Evolutionary conservation across 331 rosid species (phyloP), one percentile per base, ranked within the genome.

Genomic region (Quercus tomentella): DNA sequence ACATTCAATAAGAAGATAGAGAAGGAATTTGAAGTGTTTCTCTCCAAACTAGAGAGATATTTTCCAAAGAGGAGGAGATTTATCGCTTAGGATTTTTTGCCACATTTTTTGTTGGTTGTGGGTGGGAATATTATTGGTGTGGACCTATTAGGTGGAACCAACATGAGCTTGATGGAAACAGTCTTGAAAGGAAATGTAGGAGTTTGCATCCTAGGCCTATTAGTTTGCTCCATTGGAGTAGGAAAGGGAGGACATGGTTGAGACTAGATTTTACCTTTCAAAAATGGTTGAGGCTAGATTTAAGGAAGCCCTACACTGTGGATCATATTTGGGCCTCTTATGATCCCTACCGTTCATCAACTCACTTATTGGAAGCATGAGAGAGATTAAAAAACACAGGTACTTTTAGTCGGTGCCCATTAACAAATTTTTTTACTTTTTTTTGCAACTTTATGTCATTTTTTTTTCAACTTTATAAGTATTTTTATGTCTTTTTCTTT

Each of bases 171-270:
- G 98, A 97, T 11, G 98, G 97, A 11, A 94, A 94, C 69, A 94
- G 92, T 43, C 84, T 92, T 15, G 92, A 92, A 86, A 96, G 97
- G 0, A 91, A 85, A n/a, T 94, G 98, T 6, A 80, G 97, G 74
- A 89, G 76, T 55, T 74, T 94, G 70, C 96, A 94, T 76, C 98
- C 96, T 37, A 97, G 98, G 4, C 93, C 97, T 1, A 85, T 92
- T 25, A 92, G 98, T 65, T 80, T 92, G 83, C 80, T 94, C 1
- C 98, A 94, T 88, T 94, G 98, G 96, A 94, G 97, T 86, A 96
- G 96, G 2, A 94, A 94, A 58, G 97, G 98, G 3, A 94, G 92
- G 45, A 97, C 98, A 2, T 92, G 98, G 98, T 81, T 30, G 31
- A 30, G 4, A 70, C 75, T 94, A 76, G 98, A 94, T 81, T 94